Conservation (phyloP, 1,284 basidiomycete species). For the Taiwanofungus camphoratus region DNA sequence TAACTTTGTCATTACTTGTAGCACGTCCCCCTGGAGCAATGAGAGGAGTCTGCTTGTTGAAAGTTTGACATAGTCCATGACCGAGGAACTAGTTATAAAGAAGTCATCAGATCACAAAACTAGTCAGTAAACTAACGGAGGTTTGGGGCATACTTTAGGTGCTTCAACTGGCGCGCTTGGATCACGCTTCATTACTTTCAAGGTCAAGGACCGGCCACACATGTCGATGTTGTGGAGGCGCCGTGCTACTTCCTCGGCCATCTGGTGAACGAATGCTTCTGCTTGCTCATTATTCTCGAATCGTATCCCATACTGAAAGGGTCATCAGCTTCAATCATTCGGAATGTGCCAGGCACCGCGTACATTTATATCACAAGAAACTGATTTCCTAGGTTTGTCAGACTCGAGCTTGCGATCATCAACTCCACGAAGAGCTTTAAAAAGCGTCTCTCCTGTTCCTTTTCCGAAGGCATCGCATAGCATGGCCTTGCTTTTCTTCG, state of each 20-base stretch:
- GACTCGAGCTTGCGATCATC: constrained; percentile 79
- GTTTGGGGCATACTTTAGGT: constrained; percentile 76
- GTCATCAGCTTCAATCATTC: too few relatives aligned
- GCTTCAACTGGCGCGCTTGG: constrained; percentile 85
- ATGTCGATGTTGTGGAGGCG: constrained; percentile 64
- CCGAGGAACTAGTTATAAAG: constrained; percentile 73
- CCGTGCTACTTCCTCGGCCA: constrained; percentile 73
- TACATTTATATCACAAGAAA: constrained; percentile 90
- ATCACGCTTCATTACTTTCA: constrained; percentile 89
- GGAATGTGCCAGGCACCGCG: constrained; percentile 24
- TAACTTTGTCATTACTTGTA: constrained; percentile 66
- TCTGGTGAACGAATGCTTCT: constrained; percentile 67
- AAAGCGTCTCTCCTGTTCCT: constrained; percentile 79
- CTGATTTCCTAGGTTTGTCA: constrained; percentile 80
- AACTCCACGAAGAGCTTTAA: constrained; percentile 78
- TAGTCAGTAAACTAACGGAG: too few relatives aligned
- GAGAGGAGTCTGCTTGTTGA: constrained; percentile 69
- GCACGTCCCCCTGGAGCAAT: constrained; percentile 55
- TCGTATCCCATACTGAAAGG: constrained; percentile 83
- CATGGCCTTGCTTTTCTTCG: constrained; percentile 51
- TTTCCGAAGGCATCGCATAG: constrained; percentile 78
- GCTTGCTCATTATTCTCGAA: constrained; percentile 82
- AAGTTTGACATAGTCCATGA: constrained; percentile 83
- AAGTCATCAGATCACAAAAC: constrained; percentile 1
- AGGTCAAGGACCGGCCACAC: constrained; percentile 67